Evolutionary conservation across 495 filamentous ascomycete genomes (phyloP), one percentile per base, ranked within the genome.

Genomic region (Diplogelasinospora grovesii): DNA sequence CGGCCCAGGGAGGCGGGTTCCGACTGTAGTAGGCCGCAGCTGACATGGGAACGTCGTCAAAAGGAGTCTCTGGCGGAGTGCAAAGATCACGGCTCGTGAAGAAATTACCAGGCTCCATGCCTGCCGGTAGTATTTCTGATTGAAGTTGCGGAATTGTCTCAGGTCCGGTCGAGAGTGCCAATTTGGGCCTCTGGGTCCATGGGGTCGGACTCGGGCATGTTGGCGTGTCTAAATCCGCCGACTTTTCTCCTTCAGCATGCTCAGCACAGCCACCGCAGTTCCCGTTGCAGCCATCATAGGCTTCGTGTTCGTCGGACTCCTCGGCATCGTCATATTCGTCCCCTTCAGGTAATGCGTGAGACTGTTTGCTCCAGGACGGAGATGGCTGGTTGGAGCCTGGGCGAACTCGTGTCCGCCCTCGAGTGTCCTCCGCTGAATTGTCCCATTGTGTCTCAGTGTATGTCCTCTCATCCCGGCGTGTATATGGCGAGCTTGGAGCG

Each of bases 41-140:
- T 23, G 44, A 35, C 46, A 49, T 28, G 5, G 46, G 36, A 23
- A 27, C 28, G 4, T 54, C 51, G 26, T 47, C 51, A 24, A 51
- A 36, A 3, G 51, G 39, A 10, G 48, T 51, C 20, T 48, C 33
- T 3, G 51, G 51, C 9, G 49, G 49, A 25, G 49, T 52, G 41
- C 40, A 45, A 23, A 51, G 43, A 25, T 54, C 43, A 22, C 43
- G 39, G 36, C 43, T 45, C 8, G 36, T 41, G 28, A 44, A 46
- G 18, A 50, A 42, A 26, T 46, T 50, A 8, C 50, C 46, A 23
- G 46, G 33, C 5, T 50, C 24, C 25, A 38, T 49, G 7, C 46
- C 46, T 7, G 18, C 13, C 11, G 50, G 48, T 4, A 24, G 39
- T 14, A 7, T 5, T 16, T 38, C 41, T 11, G 45, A 39, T 23